Evolutionary conservation across 2,329 filamentous ascomycete genomes (phyloP), one percentile per base, ranked within the genome.

Genomic region (Aureobasidium subglaciale): DNA sequence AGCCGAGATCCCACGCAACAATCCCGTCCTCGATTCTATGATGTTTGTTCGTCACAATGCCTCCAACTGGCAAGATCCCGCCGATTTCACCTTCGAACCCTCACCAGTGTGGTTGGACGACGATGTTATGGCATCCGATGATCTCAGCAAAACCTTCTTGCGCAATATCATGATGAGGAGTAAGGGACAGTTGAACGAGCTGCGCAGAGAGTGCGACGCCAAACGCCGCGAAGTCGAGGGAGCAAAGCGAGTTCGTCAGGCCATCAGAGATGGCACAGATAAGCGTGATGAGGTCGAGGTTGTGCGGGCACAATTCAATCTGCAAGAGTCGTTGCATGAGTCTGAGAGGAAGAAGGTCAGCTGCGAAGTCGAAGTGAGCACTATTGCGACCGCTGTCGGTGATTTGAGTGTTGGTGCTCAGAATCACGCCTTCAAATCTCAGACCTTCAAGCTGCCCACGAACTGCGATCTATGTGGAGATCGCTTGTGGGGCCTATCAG

Each of bases 381-480:
- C 91, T 2, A 95, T 99, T 66, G 92, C 90, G n/a, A 78, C 85
- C 9, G 88, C 85, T 0, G 92, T 96, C 2, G 93, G 93, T 32
- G 93, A 99, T 68, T 81, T 99, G 55, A 96, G 91, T 2, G 77
- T 96, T 18, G 92, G 92, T 16, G 91, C 91, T 10, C 90, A 90
- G 69, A 96, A 91, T 66, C 93, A 99, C 75, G 93, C 95, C 66
- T 99, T 99, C 80, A 96, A 95, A 72, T 85, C 89, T n/a, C 90
- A 97, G 67, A 97, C 93, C 0, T 99, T 97, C 79, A 97, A 97
- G 71, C 96, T 99, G 59, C 95, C 95, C 0, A 99, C 93, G 4
- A 97, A 97, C 69, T 99, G 93, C 73, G 93, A 99, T 70, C 79
- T 96, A 11, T 99, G 93, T 64, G 91, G 91, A 16, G 93, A 99